Evolutionary conservation across 1,139 yeast species (phyloP).

Genomic region (Zygosaccharomyces sapae): DNA sequence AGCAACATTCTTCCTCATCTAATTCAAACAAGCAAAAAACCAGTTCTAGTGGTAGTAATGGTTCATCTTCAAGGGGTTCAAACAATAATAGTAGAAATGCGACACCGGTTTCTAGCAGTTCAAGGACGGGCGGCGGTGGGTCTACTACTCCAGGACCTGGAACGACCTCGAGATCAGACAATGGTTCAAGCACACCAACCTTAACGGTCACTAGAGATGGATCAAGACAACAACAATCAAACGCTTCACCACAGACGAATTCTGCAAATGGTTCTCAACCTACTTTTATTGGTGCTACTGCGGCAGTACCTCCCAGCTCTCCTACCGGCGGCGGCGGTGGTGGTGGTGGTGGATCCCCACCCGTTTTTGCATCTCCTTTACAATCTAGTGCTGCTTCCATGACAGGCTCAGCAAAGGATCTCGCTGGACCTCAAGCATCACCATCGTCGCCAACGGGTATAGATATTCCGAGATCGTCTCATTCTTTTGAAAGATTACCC

Average conservation of each 20-base stretch:
- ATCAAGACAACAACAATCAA: constrained; percentile 7
- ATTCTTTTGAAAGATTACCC: constrained; percentile 45
- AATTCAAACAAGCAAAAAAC: constrained; percentile 9
- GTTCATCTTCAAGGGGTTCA: constrained; percentile 16
- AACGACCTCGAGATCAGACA: background rate
- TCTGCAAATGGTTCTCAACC: constrained; percentile 22
- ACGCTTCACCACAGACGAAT: constrained; percentile 9
- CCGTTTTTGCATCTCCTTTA: constrained; percentile 16
- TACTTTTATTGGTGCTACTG: constrained; percentile 28
- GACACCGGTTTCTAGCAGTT: constrained; percentile 9
- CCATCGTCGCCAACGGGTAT: constrained; percentile 32
- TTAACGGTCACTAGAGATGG: constrained; percentile 11
- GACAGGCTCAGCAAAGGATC: constrained; percentile 11
- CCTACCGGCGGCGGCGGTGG: constrained; percentile 15
- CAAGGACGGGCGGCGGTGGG: constrained; percentile 1
- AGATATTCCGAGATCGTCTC: constrained; percentile 43
- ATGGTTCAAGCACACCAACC: constrained; percentile 8
- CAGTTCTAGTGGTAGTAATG: constrained; percentile 5
- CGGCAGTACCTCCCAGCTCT: constrained; percentile 25
- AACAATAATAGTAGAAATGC: constrained; percentile 16
- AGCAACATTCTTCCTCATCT: constrained; percentile 5
- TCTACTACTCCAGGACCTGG: constrained; percentile 2
- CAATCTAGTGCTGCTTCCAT: constrained; percentile 8
- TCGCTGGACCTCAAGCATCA: constrained; percentile 10
- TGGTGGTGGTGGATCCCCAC: constrained; percentile 13